Conservation (phyloP, 2,329 filamentous ascomycete species). For the Lojkania enalia region DNA sequence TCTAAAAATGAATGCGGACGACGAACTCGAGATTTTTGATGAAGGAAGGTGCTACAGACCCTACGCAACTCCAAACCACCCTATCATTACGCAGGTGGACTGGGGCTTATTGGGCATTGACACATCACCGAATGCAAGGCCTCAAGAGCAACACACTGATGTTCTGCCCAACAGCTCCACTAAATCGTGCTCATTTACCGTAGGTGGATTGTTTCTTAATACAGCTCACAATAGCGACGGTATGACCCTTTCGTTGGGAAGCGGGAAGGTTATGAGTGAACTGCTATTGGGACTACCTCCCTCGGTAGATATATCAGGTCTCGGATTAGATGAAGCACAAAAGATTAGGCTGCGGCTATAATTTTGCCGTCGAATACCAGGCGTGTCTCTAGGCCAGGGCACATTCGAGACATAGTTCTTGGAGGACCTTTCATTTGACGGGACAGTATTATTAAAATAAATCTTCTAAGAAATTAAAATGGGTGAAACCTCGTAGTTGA, state of each 20-base stretch:
- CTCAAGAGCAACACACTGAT: neutral
- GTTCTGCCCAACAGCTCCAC: no score
- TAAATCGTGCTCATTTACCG: no score
- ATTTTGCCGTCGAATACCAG: no score
- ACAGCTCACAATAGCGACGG: neutral
- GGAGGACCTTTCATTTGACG: no score
- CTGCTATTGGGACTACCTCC: neutral
- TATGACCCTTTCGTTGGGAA: neutral
- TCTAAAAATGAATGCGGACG: neutral
- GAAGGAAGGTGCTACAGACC: slow-evolving; percentile 1
- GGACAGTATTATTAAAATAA: no score
- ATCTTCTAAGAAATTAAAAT: no score
- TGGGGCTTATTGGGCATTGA: neutral
- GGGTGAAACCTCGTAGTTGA: no score
- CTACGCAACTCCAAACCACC: neutral
- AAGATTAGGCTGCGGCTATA: no score
- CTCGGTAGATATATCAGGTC: neutral
- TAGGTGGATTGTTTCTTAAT: neutral
- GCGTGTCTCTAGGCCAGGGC: no score
- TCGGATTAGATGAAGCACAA: no score
- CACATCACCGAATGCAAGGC: neutral
- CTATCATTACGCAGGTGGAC: slow-evolving; percentile 1
- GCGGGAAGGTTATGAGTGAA: neutral
- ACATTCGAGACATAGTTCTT: no score
- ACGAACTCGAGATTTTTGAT: slow-evolving; percentile 1